Evolutionary conservation across 768 basidiomycete species (phyloP), one percentile per base, ranked within the genome.

Genomic region (Mycena polygramma): DNA sequence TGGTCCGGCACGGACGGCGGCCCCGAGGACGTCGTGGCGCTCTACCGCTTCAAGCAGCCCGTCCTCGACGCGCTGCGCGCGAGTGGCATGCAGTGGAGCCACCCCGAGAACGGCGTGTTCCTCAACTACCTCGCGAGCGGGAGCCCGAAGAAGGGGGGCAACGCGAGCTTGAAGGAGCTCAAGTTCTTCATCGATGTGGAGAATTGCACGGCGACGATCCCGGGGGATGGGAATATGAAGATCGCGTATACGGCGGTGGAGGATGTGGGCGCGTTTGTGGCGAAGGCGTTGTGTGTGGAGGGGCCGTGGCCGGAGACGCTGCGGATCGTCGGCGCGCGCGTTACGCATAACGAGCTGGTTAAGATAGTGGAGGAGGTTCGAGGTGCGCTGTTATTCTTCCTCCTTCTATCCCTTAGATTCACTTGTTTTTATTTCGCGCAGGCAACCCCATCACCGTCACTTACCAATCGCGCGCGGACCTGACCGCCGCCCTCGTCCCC

Each of bases 121-220:
- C 26, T 64, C 6, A 64, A 64, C 37, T 64, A 64, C 14, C 26
- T 64, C 53, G 63, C 63, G 39, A 64, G 41, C 6, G 53, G 53
- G 4, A 55, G 22, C 19, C 26, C 35, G 10, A 53, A 43, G 26
- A 11, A 37, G 41, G 53, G 26, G 6, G 15, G 53, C 3, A 30
- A 2, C 30, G 30, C 30, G 30, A 30, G 30, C 30, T 45, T 64
- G 19, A 64, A 64, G 54, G 43, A 41, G 39, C 41, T 64, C 53
- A 64, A 64, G 26, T 55, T 64, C 36, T 64, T 41, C 41, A 64
- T 64, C 24, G 53, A 64, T 36, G 41, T 64, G 7, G 63, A 64
- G 53, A 57, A 64, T 15, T 55, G 63, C 43, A 53, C n/a, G 43
- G 63, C 53, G 9, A 48, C 30, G 52, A 64, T 55, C n/a, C 63